These are phyloP conservation scores for Candolleomyces eurysporus DNA, from an alignment of 768 basidiomycete genomes.

Conservation along the genomic window DNA sequence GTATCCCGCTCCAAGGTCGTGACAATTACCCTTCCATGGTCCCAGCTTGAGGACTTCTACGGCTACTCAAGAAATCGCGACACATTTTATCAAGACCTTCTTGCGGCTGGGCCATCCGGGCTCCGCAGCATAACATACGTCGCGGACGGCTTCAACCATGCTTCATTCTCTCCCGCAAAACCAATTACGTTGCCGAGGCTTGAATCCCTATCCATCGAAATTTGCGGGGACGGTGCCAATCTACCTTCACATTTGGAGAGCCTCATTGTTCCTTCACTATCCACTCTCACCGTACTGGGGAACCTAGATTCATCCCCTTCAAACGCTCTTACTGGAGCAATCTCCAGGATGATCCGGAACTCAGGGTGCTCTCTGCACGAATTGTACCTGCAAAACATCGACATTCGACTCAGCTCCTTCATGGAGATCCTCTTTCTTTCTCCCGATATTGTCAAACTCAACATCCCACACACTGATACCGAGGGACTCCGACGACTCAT, in stretches of 20 bases:
- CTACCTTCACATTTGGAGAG: too few relatives aligned
- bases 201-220: too few relatives aligned
- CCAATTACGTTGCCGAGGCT: too few relatives aligned
- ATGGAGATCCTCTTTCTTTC: not conserved
- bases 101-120: not conserved
- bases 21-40: not conserved
- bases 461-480: not conserved
- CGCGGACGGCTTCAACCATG: too few relatives aligned
- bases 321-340: not conserved
- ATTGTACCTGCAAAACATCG: not conserved
- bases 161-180: too few relatives aligned
- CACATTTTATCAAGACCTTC: not conserved
- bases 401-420: not conserved
- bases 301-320: not conserved
- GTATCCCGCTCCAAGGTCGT: not conserved
- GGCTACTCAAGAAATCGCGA: not conserved
- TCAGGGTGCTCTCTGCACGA: not conserved
- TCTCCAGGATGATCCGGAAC: not conserved
- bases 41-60: not conserved
- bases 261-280: not conserved
- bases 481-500: not conserved
- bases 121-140: not conserved
- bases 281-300: not conserved
- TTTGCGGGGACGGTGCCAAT: too few relatives aligned
- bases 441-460: not conserved